These are phyloP conservation scores for Verruconis gallopava DNA, from an alignment of 2,329 filamentous ascomycete species.

Conservation along the genomic window DNA sequence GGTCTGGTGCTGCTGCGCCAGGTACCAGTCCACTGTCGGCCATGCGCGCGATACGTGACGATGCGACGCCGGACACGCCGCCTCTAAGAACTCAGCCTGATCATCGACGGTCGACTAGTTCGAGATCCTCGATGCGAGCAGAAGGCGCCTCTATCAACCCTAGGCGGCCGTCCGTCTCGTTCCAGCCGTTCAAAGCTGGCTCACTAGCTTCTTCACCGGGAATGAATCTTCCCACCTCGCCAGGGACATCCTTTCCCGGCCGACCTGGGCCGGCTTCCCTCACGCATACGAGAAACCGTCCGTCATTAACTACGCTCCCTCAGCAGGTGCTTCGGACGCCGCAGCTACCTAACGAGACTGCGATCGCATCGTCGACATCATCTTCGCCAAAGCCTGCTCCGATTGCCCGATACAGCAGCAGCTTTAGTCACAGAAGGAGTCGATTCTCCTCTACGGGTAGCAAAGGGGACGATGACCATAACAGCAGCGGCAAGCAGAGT, in stretches of 20 bases:
- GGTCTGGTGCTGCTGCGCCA: slow-evolving; percentile 57
- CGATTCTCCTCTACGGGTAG: slow-evolving; percentile 68
- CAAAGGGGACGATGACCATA: slow-evolving; percentile 58
- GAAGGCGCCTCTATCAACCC: slow-evolving; percentile 38
- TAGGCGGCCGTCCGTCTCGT: slow-evolving; percentile 72
- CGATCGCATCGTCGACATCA: slow-evolving; percentile 51
- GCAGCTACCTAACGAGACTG: slow-evolving; percentile 47
- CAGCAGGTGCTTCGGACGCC: slow-evolving; percentile 58
- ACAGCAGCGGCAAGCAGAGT: slow-evolving; percentile 70
- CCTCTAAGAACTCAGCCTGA: slow-evolving; percentile 38
- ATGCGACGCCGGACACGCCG: slow-evolving; percentile 34
- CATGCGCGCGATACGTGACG: slow-evolving; percentile 7
- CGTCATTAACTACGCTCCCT: slow-evolving; percentile 60
- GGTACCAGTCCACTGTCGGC: slow-evolving; percentile 54
- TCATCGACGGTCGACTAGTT: slow-evolving; percentile 31
- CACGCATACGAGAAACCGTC: slow-evolving; percentile 50
- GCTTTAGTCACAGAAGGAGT: slow-evolving; percentile 74
- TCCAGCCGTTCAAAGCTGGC: slow-evolving; percentile 92
- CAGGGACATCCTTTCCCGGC: slow-evolving; percentile 32
- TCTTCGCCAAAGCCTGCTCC: slow-evolving; percentile 68
- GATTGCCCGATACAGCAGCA: slow-evolving; percentile 81
- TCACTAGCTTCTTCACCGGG: slow-evolving; percentile 79
- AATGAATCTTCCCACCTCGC: slow-evolving; percentile 39
- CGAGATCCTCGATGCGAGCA: slow-evolving; percentile 36
- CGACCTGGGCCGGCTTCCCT: slow-evolving; percentile 1